Percentiles rank a stretch among this genome's conserved stretches.
Evolutionary conservation across 306 rosid species (phyloP).

Genomic region (Rosa multiflora): DNA sequence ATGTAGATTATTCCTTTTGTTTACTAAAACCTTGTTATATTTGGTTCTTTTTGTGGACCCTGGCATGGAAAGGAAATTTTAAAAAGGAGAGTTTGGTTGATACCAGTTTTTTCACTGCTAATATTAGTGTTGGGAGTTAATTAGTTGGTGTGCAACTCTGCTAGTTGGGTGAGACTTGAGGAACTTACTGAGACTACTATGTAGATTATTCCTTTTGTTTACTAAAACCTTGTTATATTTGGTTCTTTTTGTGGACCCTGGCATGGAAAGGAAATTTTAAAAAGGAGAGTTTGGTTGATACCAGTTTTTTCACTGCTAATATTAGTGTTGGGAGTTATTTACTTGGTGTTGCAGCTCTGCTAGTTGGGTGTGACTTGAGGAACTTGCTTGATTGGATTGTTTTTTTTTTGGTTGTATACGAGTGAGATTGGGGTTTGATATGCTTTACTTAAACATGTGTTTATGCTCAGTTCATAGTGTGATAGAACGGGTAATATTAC

Average conservation of each 20-base stretch:
- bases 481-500: background rate
- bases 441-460: background rate
- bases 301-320: background rate
- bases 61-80: background rate
- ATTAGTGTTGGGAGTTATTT: conserved; percentile 4
- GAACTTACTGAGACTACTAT: background rate
- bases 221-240: background rate
- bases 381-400: background rate
- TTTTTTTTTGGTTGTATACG: background rate
- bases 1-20: conserved; percentile 9
- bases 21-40: background rate
- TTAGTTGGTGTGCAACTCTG: background rate
- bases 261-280: background rate
- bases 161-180: background rate
- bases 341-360: background rate
- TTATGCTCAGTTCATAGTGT: background rate
- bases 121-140: background rate
- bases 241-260: background rate
- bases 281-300: background rate
- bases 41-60: background rate
- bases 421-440: background rate
- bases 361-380: background rate
- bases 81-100: background rate
- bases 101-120: background rate
- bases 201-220: conserved; percentile 4